Base-by-base conservation (phyloP, 1,284 basidiomycete species). In the Apiotrichum gamsii region DNA sequence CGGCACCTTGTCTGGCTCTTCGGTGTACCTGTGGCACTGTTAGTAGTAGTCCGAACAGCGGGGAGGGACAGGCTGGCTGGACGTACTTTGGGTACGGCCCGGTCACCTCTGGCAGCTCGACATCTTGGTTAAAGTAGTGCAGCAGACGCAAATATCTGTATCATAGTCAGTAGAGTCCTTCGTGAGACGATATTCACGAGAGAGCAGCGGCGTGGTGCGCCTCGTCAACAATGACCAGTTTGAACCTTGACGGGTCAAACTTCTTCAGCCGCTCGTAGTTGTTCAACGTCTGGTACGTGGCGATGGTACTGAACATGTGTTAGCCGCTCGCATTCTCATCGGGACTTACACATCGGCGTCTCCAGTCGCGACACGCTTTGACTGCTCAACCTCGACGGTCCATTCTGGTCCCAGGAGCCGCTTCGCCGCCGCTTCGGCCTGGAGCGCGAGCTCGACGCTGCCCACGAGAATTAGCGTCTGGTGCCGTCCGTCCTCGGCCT, bases 121-220 rank as follows among this genome's bases (percentile, higher is more conserved):
- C 65, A 3, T 56, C 52, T 25, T 57, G 44, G 42, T 70, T 65
- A 47, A 70, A 70, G 53, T 68, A 64, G 36, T 69, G 65, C 13
- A 70, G 50, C 9, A 68, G 49, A 0, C 64, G 58, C 15, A 69
- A 53, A 30, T 69, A 70, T 2, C 65, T 66, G 19, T 5, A 16
- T 2, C n/a, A n/a, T n/a, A n/a, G n/a, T n/a, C n/a, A n/a, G n/a
- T n/a, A n/a, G n/a, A n/a, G n/a, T n/a, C n/a, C n/a, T n/a, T n/a
- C n/a, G n/a, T n/a, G n/a, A n/a, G n/a, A 40, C 0, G n/a, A 18
- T 2, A 69, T 84, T 52, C 70, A 90, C 83, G 90, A 90, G 20
- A 84, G 82, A 3, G 91, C 87, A 20, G 89, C 90, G 21, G 93
- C 86, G 72, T 97, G 94, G 64, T 98, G 94, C 0, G 94, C 93